phyloP scores from a whole-genome alignment of 352 stramenopile species.

The Peronospora destructor region DNA sequence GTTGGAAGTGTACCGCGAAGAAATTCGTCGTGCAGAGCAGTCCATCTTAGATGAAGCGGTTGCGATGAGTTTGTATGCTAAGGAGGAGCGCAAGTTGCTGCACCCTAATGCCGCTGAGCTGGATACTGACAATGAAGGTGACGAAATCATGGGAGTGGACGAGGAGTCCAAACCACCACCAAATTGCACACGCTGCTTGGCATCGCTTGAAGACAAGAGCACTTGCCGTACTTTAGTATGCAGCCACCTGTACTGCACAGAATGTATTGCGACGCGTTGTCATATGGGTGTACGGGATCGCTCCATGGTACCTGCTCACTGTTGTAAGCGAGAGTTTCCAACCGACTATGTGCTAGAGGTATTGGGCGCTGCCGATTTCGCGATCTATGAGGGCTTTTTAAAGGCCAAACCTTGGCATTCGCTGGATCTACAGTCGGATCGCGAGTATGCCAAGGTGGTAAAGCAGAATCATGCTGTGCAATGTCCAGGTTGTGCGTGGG shows the following conservation, averaged over 20 bases:
- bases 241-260: slow-evolving; percentile 54
- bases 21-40: slow-evolving; percentile 33
- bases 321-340: slow-evolving; percentile 65
- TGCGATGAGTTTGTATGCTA: slow-evolving; percentile 38
- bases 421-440: slow-evolving; percentile 48
- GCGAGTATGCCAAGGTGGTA: slow-evolving; percentile 48
- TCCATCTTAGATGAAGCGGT: slow-evolving; percentile 32
- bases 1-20: slow-evolving; percentile 37
- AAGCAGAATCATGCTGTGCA: slow-evolving; percentile 33
- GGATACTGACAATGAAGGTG: slow-evolving; percentile 17
- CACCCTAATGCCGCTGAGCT: slow-evolving; percentile 1
- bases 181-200: slow-evolving; percentile 36
- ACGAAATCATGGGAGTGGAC: slow-evolving; percentile 11
- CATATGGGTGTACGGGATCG: slow-evolving; percentile 50
- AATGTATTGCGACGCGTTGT: slow-evolving; percentile 46
- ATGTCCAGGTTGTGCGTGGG: slow-evolving; percentile 63
- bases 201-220: slow-evolving; percentile 9
- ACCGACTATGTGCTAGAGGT: slow-evolving; percentile 49
- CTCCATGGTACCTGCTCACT: slow-evolving; percentile 53
- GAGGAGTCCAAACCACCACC: slow-evolving; percentile 34
- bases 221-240: slow-evolving; percentile 37
- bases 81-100: slow-evolving; percentile 37
- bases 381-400: slow-evolving; percentile 48
- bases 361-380: slow-evolving; percentile 25
- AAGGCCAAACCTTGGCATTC: slow-evolving; percentile 42